Evolutionary conservation across 768 basidiomycete genomes (phyloP), one percentile per base, ranked within the genome.

Genomic region (Mycena galopus): DNA sequence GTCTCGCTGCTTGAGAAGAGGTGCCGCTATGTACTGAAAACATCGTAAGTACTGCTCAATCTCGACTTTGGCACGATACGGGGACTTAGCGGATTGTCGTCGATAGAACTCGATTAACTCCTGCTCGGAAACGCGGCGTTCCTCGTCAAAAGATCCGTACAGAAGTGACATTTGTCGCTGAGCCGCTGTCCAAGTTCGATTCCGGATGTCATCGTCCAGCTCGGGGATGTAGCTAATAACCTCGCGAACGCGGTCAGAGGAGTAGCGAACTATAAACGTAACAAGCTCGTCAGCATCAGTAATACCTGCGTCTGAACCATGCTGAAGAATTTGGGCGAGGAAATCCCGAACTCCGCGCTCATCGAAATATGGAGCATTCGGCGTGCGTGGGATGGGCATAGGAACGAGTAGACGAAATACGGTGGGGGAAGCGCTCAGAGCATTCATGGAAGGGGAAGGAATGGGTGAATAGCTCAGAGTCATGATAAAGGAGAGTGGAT

Each of bases 281-380:
- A 72, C 71, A 5, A 72, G 71, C 0, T 37, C 51, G 51, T 72
- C 71, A 47, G 42, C 19, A n/a, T 72, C 21, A 7, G 58, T 37
- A n/a, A 72, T 72, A 11, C 65, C 71, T 23, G 65, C 71, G 29
- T 72, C 62, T 11, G 25, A 19, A 27, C 71, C 71, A 23, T 72
- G 65, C 19, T 32, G 11, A 2, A 47, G 1, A 42, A 72, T 62
- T 3, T 10, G 32, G 4, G 4, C 25, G 4, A 72, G 60, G 23
- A 67, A 72, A 17, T 23, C 51, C 3, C 50, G 32, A 33, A 47
- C 35, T 12, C 42, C 47, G 23, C 17, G 23, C 1, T 35, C 58
- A 44, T 69, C 55, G 21, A 69, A 69, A 32, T 63, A 56, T 19
- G 67, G 67, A 30, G 60, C 67, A 11, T 33, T 21, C 4, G 59